Base-by-base conservation (phyloP, 805 yeast species). In the Ogataea paradorogensis region DNA sequence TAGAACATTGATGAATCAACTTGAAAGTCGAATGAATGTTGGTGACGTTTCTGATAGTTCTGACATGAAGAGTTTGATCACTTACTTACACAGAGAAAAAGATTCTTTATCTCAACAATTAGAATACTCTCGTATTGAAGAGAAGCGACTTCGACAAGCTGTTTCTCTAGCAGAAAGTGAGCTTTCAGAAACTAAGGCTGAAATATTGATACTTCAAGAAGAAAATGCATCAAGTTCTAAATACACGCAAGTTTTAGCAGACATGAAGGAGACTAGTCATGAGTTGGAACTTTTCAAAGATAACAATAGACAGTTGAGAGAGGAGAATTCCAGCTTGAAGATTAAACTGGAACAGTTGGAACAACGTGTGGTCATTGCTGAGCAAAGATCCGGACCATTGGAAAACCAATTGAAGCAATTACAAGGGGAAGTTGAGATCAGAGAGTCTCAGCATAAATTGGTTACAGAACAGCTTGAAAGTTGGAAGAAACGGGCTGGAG, bases 41-140 rank as follows among this genome's bases (percentile, higher is more conserved):
- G 38, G 38, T 24, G 44, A 45, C 2, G 28, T 40, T 38, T 52
- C 47, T 40, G 50, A 38, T 11, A 59, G 53, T 28, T 52, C 53
- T 33, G 72, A 68, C 35, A 53, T 72, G 47, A 68, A 71, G 28
- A 80, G 81, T 46, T 71, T 87, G 20, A 63, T 88, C 25, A 56
- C 70, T 1, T 80, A 74, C 51, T 65, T 88, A 42, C 80, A 90
- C 32, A 78, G 82, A 45, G 95, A 86, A 49, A 84, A 82, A 52
- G 95, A 88, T 46, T 67, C 81, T 4, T 69, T 80, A 1, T 82
- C 78, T 33, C 72, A 79, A 7, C 84, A 80, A 50, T 64, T 78
- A 22, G 76, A 74, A 32, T 63, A 67, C 27, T 60, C 73, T 3
- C 56, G 62, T 9, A 76, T 78, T 42, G 93, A 84, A 50, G 71